Percentiles rank a stretch among this genome's conserved stretches.
These are phyloP conservation scores for Xylaria sp. DNA, from an alignment of 2,329 filamentous ascomycete genomes.

Conservation along the genomic window DNA sequence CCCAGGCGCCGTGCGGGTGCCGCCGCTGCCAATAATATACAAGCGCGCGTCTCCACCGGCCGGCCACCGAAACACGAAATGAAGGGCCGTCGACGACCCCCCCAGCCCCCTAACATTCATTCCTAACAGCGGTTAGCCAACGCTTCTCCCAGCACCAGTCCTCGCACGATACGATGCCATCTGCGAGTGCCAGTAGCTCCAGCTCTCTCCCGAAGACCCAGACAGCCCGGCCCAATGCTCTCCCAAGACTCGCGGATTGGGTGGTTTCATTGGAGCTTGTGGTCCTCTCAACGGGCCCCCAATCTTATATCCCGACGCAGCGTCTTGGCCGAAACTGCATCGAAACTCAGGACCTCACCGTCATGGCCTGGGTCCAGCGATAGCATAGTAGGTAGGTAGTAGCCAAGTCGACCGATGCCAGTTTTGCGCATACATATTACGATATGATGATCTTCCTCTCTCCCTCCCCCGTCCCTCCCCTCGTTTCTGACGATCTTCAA, in stretches of 20 bases:
- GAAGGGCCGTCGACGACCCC: conserved; percentile 12
- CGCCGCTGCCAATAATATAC: conserved; percentile 27
- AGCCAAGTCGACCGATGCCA: conserved; percentile 9
- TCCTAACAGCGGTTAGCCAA: conserved; percentile 33
- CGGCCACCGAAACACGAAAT: conserved; percentile 25
- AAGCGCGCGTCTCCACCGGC: conserved; percentile 30
- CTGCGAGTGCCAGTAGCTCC: conserved; percentile 5
- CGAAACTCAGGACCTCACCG: conserved; percentile 16
- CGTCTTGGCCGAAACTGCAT: conserved; percentile 21
- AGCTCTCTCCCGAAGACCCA: conserved; percentile 12
- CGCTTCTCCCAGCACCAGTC: conserved; percentile 23
- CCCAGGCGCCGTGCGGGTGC: conserved; percentile 15
- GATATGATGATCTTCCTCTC: conserved; percentile 24
- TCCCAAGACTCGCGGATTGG: conserved; percentile 24
- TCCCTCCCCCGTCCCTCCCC: conserved; percentile 6
- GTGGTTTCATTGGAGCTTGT: conserved; percentile 19
- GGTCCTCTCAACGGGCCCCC: conserved; percentile 30
- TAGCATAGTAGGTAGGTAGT: too few relatives aligned
- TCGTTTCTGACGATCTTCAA: conserved; percentile 22
- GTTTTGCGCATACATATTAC: conserved; percentile 29
- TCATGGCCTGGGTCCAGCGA: conserved; percentile 8
- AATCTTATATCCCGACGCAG: conserved; percentile 28
- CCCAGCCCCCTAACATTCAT: too few relatives aligned
- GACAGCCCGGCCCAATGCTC: conserved; percentile 12
- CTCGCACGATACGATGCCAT: conserved; percentile 14